Evolutionary conservation across 768 basidiomycete genomes (phyloP).

Genomic region (Dacryopinax primogenitus): DNA sequence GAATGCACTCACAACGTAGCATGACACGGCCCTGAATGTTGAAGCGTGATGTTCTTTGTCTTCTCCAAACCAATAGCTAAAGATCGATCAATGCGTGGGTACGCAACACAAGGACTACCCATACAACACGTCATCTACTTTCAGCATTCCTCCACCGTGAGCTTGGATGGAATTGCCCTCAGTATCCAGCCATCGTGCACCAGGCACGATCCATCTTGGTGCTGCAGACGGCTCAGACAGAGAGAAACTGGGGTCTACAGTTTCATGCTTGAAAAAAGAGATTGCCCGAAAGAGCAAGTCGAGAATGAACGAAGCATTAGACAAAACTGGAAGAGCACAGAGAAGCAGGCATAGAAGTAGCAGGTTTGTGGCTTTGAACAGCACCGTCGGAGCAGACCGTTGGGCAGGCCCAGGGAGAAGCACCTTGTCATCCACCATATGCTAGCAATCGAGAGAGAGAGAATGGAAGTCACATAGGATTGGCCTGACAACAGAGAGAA

Average conservation of each 20-base stretch:
- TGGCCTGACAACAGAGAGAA: background rate
- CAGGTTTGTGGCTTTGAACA: background rate
- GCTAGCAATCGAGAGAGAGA: background rate
- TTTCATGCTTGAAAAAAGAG: background rate
- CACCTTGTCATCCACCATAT: background rate
- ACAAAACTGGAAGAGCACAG: background rate
- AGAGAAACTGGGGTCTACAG: background rate
- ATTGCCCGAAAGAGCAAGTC: background rate
- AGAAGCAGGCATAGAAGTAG: background rate
- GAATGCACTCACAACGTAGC: constrained; percentile 34
- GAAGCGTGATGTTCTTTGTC: constrained; percentile 47
- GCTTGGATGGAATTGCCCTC: constrained; percentile 50
- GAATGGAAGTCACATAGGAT: background rate
- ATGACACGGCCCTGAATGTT: constrained; percentile 46
- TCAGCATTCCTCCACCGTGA: constrained; percentile 48
- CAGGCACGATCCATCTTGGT: constrained; percentile 37
- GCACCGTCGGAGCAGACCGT: background rate
- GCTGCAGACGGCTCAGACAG: background rate
- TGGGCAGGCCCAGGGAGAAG: background rate
- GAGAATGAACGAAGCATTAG: background rate
- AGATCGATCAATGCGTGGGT: constrained; percentile 37
- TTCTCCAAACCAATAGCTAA: constrained; percentile 51
- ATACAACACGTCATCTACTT: constrained; percentile 26
- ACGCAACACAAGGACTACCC: background rate
- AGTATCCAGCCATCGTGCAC: constrained; percentile 50